phyloP scores from a whole-genome alignment of 2,329 filamentous ascomycete species.

The Clonostachys solani region DNA sequence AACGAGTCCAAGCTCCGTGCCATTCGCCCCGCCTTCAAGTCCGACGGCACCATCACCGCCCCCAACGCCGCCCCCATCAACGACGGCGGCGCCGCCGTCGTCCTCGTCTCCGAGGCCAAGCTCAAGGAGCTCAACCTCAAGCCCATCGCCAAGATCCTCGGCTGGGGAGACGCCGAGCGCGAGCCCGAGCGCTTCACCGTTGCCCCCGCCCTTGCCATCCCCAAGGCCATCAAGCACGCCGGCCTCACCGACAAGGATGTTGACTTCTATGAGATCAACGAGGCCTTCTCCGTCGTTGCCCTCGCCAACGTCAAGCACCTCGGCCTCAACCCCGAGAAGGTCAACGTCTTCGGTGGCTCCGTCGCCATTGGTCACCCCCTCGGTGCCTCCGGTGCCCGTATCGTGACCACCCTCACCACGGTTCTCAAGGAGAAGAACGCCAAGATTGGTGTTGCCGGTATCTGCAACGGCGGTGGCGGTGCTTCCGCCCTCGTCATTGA shows the following conservation, averaged over 20 bases:
- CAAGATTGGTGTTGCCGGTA: constrained; percentile 90
- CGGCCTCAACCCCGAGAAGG: constrained; percentile 72
- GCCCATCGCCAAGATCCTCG: constrained; percentile 92
- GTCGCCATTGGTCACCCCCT: constrained; percentile 95
- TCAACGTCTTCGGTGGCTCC: constrained; percentile 92
- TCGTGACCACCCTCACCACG: constrained; percentile 83
- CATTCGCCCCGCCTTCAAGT: constrained; percentile 80
- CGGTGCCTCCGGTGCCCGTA: constrained; percentile 89
- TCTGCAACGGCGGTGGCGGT: constrained; percentile 97
- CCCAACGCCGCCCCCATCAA: constrained; percentile 96
- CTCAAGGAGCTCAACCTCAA: constrained; percentile 88
- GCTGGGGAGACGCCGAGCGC: constrained; percentile 93
- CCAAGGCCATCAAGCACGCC: constrained; percentile 95
- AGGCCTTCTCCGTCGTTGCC: constrained; percentile 96
- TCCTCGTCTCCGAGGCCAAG: constrained; percentile 91
- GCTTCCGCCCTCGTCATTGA: constrained; percentile 93
- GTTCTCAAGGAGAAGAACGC: constrained; percentile 87
- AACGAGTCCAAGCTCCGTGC: constrained; percentile 78
- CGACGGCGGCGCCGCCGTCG: constrained; percentile 87
- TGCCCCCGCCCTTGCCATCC: constrained; percentile 87
- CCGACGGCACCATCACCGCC: constrained; percentile 87
- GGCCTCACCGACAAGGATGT: constrained; percentile 72
- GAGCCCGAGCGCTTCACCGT: constrained; percentile 95
- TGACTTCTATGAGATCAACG: constrained; percentile 98
- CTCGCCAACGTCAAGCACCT: constrained; percentile 95